Conservation (phyloP, 768 basidiomycete genomes). For the Termitomyces sp. region DNA sequence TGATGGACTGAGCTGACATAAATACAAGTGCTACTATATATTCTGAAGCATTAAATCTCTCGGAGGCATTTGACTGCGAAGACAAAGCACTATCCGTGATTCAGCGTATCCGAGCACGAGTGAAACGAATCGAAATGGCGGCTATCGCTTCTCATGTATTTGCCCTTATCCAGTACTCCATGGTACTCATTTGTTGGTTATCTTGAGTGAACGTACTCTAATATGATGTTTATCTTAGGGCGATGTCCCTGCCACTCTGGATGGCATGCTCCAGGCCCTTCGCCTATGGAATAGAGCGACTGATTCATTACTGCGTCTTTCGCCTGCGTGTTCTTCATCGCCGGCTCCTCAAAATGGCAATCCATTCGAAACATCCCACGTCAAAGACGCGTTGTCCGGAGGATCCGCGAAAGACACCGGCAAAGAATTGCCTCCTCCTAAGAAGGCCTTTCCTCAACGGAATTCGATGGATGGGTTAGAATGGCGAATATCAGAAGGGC, state of each 20-base stretch:
- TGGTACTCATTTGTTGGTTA: conserved; percentile 36
- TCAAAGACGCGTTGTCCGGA: conserved; percentile 39
- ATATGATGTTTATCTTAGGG: conserved; percentile 38
- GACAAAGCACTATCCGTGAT: conserved; percentile 49
- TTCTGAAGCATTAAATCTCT: conserved; percentile 53
- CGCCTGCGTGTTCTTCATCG: conserved; percentile 27
- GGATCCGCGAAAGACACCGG: conserved; percentile 12
- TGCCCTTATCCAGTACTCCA: conserved; percentile 63
- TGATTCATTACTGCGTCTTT: conserved; percentile 61
- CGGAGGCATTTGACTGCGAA: conserved; percentile 34
- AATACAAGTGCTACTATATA: conserved; percentile 46
- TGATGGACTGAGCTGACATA: neutral
- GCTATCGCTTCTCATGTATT: conserved; percentile 72
- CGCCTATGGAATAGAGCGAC: conserved; percentile 80
- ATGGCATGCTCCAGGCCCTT: conserved; percentile 62
- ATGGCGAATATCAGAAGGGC: conserved; percentile 74
- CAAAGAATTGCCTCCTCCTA: conserved; percentile 15
- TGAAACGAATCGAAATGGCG: conserved; percentile 58
- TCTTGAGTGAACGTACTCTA: neutral
- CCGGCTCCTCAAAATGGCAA: conserved; percentile 38
- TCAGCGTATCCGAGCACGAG: conserved; percentile 57
- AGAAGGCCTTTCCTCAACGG: conserved; percentile 26
- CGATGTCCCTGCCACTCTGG: conserved; percentile 53
- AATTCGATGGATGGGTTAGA: conserved; percentile 54
- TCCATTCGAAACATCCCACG: conserved; percentile 52